Evolutionary conservation across 2,329 filamentous ascomycete species (phyloP).

Genomic region (Trichoderma pleuroti): DNA sequence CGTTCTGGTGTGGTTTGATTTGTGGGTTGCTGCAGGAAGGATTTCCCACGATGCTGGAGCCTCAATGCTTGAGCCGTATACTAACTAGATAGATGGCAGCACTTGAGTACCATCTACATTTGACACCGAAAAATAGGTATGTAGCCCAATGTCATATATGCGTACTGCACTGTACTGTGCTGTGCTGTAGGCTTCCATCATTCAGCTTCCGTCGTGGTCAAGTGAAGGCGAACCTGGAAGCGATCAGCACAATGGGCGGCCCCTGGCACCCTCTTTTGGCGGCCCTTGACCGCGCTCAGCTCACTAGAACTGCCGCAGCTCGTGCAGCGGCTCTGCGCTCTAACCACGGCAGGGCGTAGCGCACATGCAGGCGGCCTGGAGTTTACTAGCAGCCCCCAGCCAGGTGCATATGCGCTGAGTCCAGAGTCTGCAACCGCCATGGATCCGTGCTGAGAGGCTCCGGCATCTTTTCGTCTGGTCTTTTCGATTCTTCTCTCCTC

Average conservation of each 20-base stretch:
- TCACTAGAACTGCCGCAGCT: slow-evolving; percentile 8
- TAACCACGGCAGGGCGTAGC: slow-evolving; percentile 13
- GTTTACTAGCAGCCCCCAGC: background rate
- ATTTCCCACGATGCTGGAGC: background rate
- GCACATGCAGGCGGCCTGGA: slow-evolving; percentile 7
- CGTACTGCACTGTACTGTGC: too few species aligned
- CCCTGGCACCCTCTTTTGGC: too few species aligned
- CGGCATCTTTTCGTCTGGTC: background rate
- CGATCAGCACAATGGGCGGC: too few species aligned
- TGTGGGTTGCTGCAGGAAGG: background rate
- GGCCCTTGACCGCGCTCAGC: background rate
- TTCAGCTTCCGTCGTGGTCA: background rate
- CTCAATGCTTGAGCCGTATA: background rate
- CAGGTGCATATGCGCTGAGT: slow-evolving; percentile 1
- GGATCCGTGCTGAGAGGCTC: background rate
- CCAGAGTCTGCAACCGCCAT: background rate
- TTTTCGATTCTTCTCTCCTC: background rate
- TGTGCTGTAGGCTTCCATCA: too few species aligned
- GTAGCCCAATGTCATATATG: background rate
- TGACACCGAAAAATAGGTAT: background rate
- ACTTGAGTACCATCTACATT: background rate
- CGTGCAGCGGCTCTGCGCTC: slow-evolving; percentile 17
- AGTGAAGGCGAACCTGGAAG: background rate
- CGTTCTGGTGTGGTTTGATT: background rate
- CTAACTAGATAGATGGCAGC: background rate